Base-by-base conservation (phyloP, 192 early-diverging fungal genomes). In the Coemansia sp. region DNA sequence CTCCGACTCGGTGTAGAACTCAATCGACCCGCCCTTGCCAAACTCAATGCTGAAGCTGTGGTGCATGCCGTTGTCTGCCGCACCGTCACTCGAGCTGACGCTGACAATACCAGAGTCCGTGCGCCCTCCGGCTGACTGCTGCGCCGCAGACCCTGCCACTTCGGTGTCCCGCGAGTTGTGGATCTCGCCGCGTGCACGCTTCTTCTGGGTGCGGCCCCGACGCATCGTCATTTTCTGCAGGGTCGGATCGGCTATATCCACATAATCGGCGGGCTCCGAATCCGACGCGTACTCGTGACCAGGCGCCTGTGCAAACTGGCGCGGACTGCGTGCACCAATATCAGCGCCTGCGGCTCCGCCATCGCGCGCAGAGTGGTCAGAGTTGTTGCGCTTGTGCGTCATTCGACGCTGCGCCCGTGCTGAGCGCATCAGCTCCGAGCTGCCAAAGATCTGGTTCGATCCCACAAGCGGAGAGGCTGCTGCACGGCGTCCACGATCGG, bases 31-130 rank as follows among this genome's bases (percentile, higher is more conserved):
- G 14, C 70, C 76, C 49, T 70, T 63, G 48, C 72, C 70, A 74
- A 84, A 84, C 74, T 84, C 76, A 19, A 84, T 84, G 62, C 74
- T 76, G 49, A 84, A 84, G 65, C 77, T 76, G 65, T 84, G 77
- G 67, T 83, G 81, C 61, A 83, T 77, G 40, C 70, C 79, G n/a
- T 69, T 65, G 57, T 82, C 79, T 16, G 65, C 32, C 7, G 53
- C 48, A 14, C 20, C 44, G 10, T 72, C 70, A 16, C 51, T 19
- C 22, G 63, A 62, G 38, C 49, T 19, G 39, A 69, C 14, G 59
- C 79, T 82, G 49, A 82, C 60, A 17, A 76, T 67, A 0, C 79
- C 74, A 20, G 79, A 82, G 56, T 82, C 79, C 8, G 74, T 71
- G 12, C 55, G 38, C 1, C 40, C 44, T 8, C 44, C 17, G 40